Evolutionary conservation across 2,329 filamentous ascomycete species (phyloP).

Genomic region (Diaporthe sp.): DNA sequence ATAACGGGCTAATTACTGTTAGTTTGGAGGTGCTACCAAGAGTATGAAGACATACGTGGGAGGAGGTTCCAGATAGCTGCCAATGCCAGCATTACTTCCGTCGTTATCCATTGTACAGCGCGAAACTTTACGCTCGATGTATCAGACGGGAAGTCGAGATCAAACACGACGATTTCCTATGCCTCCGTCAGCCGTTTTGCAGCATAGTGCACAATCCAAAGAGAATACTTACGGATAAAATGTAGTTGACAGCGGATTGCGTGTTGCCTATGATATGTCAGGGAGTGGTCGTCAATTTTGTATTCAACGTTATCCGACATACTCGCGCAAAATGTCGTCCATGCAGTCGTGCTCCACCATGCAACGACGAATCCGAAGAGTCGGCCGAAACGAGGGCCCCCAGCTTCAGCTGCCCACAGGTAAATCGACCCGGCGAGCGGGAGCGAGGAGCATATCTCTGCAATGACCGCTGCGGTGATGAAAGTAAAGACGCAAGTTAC

Average conservation of each 20-base stretch:
- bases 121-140: conserved; percentile 67
- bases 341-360: conserved; percentile 73
- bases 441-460: conserved; percentile 71
- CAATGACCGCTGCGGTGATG: conserved; percentile 71
- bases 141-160: conserved; percentile 67
- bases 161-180: conserved; percentile 69
- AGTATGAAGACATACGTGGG: conserved; percentile 53
- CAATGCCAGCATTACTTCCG: conserved; percentile 63
- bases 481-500: conserved; percentile 71
- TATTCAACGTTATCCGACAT: conserved; percentile 32
- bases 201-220: too few relatives aligned
- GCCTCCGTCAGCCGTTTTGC: neutral
- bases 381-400: conserved; percentile 66
- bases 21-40: neutral
- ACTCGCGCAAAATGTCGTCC: conserved; percentile 70
- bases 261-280: conserved; percentile 55
- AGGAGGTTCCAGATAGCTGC: conserved; percentile 63
- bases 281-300: too few relatives aligned
- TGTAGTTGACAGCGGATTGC: conserved; percentile 63
- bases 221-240: conserved; percentile 62
- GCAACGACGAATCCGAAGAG: conserved; percentile 72
- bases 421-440: conserved; percentile 72
- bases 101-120: conserved; percentile 71
- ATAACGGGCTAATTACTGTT: conserved; percentile 51
- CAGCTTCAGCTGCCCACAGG: conserved; percentile 71